Conservation (phyloP, 169 alveolate genomes). For the Cryptosporidium meleagridis region DNA sequence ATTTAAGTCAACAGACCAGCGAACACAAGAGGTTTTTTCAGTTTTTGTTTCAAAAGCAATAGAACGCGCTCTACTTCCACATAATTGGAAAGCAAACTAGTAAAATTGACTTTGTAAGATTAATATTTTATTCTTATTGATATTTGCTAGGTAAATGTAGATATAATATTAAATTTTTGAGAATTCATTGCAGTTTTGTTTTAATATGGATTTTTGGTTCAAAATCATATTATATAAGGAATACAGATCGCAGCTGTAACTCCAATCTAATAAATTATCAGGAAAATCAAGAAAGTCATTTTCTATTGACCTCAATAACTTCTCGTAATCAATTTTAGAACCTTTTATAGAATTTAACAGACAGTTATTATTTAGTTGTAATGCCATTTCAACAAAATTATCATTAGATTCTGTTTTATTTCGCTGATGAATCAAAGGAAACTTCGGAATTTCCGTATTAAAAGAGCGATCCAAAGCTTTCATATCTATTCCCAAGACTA, state of each 20-base stretch:
- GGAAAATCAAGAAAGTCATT: constrained; percentile 67
- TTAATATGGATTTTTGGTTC: constrained; percentile 17
- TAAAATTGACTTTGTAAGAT: neutral
- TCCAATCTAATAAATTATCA: constrained; percentile 42
- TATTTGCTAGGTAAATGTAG: neutral
- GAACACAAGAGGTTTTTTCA: constrained; percentile 14
- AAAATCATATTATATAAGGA: neutral
- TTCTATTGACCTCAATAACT: constrained; percentile 50
- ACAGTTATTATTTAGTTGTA: constrained; percentile 42
- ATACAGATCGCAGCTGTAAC: constrained; percentile 20
- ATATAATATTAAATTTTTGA: neutral
- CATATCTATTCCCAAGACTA: constrained; percentile 35
- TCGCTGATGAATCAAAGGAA: constrained; percentile 16
- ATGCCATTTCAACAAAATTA: constrained; percentile 40
- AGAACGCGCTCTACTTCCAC: constrained; percentile 56
- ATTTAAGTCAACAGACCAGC: neutral
- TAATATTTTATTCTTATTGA: too few species aligned
- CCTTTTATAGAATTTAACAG: constrained; percentile 31
- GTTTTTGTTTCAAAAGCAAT: constrained; percentile 44
- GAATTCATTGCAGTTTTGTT: constrained; percentile 10
- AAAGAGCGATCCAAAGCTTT: constrained; percentile 1
- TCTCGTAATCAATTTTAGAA: constrained; percentile 25
- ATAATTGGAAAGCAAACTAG: constrained; percentile 19
- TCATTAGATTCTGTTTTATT: neutral
- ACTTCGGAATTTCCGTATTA: constrained; percentile 1